Evolutionary conservation across 768 basidiomycete species (phyloP), one percentile per base, ranked within the genome.

Genomic region (Exsudoporus frostii): DNA sequence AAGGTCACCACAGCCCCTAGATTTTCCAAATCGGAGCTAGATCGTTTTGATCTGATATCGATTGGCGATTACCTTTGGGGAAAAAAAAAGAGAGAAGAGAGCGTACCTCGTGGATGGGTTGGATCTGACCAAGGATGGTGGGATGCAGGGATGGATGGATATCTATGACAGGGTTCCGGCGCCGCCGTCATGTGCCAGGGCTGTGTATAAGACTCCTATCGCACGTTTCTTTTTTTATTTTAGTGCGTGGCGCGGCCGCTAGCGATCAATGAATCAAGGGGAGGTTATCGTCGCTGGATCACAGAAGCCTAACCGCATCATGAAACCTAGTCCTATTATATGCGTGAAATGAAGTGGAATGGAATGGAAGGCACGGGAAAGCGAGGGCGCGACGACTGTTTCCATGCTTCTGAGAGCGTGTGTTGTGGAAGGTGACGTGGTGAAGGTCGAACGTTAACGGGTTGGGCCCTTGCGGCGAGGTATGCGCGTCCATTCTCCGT

Each of bases 31-130:
- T 51, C 41, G 60, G 60, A 57, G 51, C 33, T 61, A 61, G 60
- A 61, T 61, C 50, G 50, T 5, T 17, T 25, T 47, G 47, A 54
- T 62, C 52, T 46, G 56, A 59, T 63, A 43, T 36, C 61, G 60
- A 63, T 61, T 56, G 43, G 39, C 50, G 22, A 53, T 57, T 44
- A 24, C 14, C 41, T 32, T 61, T 50, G 27, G 29, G 29, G 29
- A 10, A 29, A 29, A 29, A 29, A 29, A 27, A 27, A 6, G 27
- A 27, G 6, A 8, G 4, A 27, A 27, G 7, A 27, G 8, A 27
- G 8, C 5, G 6, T 37, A 19, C 17, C 48, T 57, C 17, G 40
- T 22, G 44, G 48, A 45, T 47, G 45, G 51, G 30, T 38, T 45
- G 59, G 59, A 50, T 57, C 59, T 56, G 15, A 20, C 1, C 8